These are phyloP conservation scores for Arthrinium puccinioides DNA, from an alignment of 2,329 filamentous ascomycete genomes.

Conservation along the genomic window DNA sequence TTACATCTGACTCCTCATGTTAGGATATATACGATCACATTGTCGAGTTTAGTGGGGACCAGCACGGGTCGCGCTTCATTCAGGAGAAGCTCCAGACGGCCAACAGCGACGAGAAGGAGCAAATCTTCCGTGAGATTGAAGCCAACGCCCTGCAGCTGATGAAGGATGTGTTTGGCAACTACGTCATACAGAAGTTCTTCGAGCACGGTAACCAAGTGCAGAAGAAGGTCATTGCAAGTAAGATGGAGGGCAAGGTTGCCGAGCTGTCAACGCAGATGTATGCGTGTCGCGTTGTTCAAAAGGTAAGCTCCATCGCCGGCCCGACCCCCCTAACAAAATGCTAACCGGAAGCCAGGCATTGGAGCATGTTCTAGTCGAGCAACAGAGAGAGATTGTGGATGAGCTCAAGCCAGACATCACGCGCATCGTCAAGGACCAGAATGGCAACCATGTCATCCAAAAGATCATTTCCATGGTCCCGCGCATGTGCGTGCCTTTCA, in stretches of 20 bases:
- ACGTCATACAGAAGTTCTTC: slow-evolving; percentile 96
- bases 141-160: slow-evolving; percentile 81
- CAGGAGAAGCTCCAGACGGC: slow-evolving; percentile 87
- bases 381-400: slow-evolving; percentile 75
- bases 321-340: background rate
- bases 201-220: slow-evolving; percentile 92
- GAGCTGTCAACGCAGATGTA: slow-evolving; percentile 83
- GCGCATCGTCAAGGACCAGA: slow-evolving; percentile 74
- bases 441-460: slow-evolving; percentile 95
- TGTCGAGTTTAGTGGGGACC: slow-evolving; percentile 92
- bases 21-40: slow-evolving; percentile 79
- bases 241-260: slow-evolving; percentile 81
- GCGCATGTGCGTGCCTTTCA: slow-evolving; percentile 71
- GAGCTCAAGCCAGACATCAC: slow-evolving; percentile 75
- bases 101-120: slow-evolving; percentile 92
- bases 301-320: slow-evolving; percentile 46
- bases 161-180: slow-evolving; percentile 96
- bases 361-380: slow-evolving; percentile 84
- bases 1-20: slow-evolving; percentile 7
- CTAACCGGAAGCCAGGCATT: too few relatives aligned
- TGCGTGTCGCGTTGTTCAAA: slow-evolving; percentile 91
- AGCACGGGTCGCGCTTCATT: slow-evolving; percentile 92
- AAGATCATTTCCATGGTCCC: slow-evolving; percentile 82
- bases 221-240: slow-evolving; percentile 76
- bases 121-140: slow-evolving; percentile 80